These are phyloP conservation scores for Pseudogymnoascus sp. DNA, from an alignment of 2,329 filamentous ascomycete genomes.

Conservation along the genomic window DNA sequence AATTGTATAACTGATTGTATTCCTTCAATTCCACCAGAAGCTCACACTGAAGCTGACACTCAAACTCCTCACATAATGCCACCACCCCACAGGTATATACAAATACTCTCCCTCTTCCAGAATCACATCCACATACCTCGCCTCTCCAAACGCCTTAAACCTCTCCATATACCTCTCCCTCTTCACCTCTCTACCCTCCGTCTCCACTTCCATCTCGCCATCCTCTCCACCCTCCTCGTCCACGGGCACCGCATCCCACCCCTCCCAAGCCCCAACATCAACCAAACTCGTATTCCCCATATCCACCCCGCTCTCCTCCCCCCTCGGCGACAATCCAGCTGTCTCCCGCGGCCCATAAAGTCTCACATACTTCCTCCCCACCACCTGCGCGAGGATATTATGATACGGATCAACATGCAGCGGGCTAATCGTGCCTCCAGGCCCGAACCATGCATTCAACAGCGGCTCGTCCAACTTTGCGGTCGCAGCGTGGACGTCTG, in stretches of 20 bases:
- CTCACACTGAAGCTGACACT: conserved; percentile 88
- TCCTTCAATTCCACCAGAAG: conserved; percentile 74
- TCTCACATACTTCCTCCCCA: conserved; percentile 86
- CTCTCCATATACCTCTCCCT: conserved; percentile 9
- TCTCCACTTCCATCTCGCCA: conserved; percentile 11
- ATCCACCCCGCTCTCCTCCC: conserved; percentile 63
- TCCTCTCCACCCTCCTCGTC: conserved; percentile 12
- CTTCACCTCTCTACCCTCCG: conserved; percentile 15
- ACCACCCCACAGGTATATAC: conserved; percentile 92
- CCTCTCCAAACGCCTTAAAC: conserved; percentile 20
- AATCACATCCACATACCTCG: conserved; percentile 58
- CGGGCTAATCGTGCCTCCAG: conserved; percentile 78
- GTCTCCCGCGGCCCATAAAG: conserved; percentile 67
- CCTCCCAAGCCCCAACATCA: conserved; percentile 66
- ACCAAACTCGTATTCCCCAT: conserved; percentile 86
- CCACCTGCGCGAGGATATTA: conserved; percentile 83
- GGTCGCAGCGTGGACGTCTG: conserved; percentile 30
- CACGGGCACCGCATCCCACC: conserved; percentile 32
- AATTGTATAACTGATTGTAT: not conserved
- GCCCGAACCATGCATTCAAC: conserved; percentile 91
- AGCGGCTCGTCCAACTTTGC: conserved; percentile 50
- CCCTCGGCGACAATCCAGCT: conserved; percentile 49
- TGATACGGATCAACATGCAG: conserved; percentile 92
- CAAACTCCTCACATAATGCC: conserved; percentile 89
- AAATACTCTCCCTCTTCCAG: conserved; percentile 75